phyloP scores from a whole-genome alignment of 208 protist genomes.

The Leptomonas pyrrhocoris region DNA sequence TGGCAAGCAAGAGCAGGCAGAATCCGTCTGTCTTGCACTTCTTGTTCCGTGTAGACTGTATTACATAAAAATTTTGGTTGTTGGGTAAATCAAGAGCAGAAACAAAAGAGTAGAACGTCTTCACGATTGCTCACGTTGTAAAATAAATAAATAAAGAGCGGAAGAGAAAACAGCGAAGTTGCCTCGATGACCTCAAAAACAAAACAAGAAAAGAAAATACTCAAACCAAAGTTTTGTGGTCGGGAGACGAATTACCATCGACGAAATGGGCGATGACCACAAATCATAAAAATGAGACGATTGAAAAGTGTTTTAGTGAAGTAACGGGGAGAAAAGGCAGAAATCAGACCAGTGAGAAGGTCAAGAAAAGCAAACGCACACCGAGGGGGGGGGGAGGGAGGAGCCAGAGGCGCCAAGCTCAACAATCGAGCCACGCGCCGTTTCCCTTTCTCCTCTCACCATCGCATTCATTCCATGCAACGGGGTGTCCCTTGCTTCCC shows the following conservation, averaged over 20 bases:
- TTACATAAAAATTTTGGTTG: no score
- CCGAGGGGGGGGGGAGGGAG: not conserved
- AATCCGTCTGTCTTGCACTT: no score
- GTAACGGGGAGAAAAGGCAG: not conserved
- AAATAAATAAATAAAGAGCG: not conserved
- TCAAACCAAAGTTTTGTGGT: not conserved
- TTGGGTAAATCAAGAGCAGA: no score
- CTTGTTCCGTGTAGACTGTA: no score
- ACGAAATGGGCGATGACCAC: not conserved
- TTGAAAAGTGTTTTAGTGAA: no score
- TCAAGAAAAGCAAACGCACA: not conserved
- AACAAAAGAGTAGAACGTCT: no score
- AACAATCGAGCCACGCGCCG: not conserved
- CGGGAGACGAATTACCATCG: not conserved
- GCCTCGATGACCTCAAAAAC: not conserved
- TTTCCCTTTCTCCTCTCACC: not conserved
- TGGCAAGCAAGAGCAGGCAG: no score
- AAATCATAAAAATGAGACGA: not conserved
- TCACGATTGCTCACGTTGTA: no score
- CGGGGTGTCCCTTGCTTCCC: no score
- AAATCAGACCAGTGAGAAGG: not conserved
- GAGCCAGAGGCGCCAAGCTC: no score
- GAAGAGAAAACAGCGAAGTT: not conserved
- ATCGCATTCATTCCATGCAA: no score
- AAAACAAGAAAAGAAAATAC: not conserved